Evolutionary conservation across 257 asterid genomes (phyloP), one percentile per base, ranked within the genome.

Genomic region (Thymus mandschuricus): DNA sequence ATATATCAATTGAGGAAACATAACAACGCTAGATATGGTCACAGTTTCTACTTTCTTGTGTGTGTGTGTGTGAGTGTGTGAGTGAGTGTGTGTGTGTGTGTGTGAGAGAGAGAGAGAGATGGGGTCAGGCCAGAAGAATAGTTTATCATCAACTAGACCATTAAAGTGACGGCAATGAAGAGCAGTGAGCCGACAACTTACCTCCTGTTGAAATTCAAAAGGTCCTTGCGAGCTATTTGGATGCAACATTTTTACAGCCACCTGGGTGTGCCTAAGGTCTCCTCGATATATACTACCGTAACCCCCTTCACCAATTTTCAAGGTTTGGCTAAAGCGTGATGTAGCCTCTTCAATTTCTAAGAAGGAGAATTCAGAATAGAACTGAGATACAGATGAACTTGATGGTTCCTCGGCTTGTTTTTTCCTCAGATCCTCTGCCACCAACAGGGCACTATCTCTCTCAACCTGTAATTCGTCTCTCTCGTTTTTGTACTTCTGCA

Each of bases 301-400:
- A 72, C 95, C 93, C 52, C 97, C 99, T 84, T 89, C 95, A 44
- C 95, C 97, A 64, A 91, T 89, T 87, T 85, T 89, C 81, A 81
- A 61, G 65, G 78, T 66, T 34, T 81, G 87, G 75, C 85, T 86
- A 69, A 91, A 91, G 79, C 71, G 78, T 68, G 35, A 51, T 3
- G 99, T 88, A 34, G 97, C 99, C 75, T 79, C 90, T 77, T 91
- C 86, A 31, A 94, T 91, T 82, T 93, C 98, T 35, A 75, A 28
- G 75, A 86, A 86, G 31, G 84, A 81, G 72, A 88, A 94, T 66
- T 87, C 96, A 28, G 88, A 82, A 73, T 80, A 95, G 78, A 84
- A 87, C 78, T 75, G 87, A 76, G 85, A 75, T 34, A 58, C 66
- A 12, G 85, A 80, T 73, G 90, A 68, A 78, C 80, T 82, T 12